Conservation (phyloP, 495 filamentous ascomycete species). For the Saxophila tyrrhenica region DNA sequence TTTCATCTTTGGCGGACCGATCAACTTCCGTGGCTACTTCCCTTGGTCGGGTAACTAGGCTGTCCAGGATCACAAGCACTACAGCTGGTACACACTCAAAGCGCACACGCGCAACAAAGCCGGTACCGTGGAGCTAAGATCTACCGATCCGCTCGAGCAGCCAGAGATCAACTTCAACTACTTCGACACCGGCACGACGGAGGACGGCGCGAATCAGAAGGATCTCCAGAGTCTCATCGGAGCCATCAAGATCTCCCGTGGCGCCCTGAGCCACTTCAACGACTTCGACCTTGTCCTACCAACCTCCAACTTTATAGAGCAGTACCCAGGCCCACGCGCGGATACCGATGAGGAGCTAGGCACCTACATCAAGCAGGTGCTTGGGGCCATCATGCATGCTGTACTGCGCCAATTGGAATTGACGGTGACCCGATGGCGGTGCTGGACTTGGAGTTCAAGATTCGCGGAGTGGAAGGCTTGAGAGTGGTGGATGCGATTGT, state of each 20-base stretch:
- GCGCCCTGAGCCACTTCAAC: neutral
- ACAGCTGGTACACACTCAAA: constrained; percentile 6
- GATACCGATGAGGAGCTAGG: neutral
- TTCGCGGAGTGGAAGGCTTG: constrained; percentile 37
- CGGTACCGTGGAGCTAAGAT: constrained; percentile 14
- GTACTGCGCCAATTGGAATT: constrained; percentile 38
- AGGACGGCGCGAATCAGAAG: neutral
- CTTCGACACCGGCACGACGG: constrained; percentile 13
- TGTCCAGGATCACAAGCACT: neutral
- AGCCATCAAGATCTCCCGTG: neutral
- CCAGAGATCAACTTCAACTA: constrained; percentile 25
- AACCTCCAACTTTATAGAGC: neutral
- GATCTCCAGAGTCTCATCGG: neutral
- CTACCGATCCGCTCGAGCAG: constrained; percentile 17
- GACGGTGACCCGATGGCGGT: constrained; percentile 40
- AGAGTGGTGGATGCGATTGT: constrained; percentile 33
- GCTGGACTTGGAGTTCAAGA: constrained; percentile 41
- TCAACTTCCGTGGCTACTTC: constrained; percentile 21
- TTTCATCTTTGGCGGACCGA: constrained; percentile 23
- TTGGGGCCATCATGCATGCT: constrained; percentile 36
- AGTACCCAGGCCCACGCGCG: neutral
- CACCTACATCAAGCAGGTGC: neutral
- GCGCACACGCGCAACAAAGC: constrained; percentile 21
- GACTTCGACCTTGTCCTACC: neutral
- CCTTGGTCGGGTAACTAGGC: neutral